phyloP scores from a whole-genome alignment of 768 basidiomycete genomes.

The Russula lepida region DNA sequence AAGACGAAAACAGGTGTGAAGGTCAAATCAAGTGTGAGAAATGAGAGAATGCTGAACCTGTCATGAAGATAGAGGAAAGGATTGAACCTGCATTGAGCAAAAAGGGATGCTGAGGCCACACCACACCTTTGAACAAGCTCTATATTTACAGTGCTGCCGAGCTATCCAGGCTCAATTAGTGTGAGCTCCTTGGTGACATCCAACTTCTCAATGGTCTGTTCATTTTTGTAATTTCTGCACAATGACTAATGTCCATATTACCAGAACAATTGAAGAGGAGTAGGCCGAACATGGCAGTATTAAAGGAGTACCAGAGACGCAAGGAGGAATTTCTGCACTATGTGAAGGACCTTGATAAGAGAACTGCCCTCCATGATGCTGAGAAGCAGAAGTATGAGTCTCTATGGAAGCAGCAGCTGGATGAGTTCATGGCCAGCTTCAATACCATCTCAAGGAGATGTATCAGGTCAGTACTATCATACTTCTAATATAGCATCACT shows the following conservation, averaged over 20 bases:
- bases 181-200: conserved; percentile 70
- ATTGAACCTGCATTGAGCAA: conserved; percentile 22
- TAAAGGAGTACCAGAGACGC: conserved; percentile 84
- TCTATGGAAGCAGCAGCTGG: conserved; percentile 77
- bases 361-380: conserved; percentile 65
- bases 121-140: conserved; percentile 44
- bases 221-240: neutral
- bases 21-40: conserved; percentile 35
- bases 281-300: conserved; percentile 78
- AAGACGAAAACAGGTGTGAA: conserved; percentile 28
- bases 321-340: conserved; percentile 89
- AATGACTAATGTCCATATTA: conserved; percentile 8
- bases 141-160: conserved; percentile 66
- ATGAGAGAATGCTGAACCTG: conserved; percentile 31
- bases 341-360: conserved; percentile 75
- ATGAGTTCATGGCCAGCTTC: conserved; percentile 97
- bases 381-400: conserved; percentile 82
- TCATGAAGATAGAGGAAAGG: conserved; percentile 25
- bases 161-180: conserved; percentile 56
- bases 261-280: conserved; percentile 77
- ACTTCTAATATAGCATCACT: neutral
- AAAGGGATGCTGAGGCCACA: neutral
- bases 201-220: conserved; percentile 76
- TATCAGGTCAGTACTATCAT: conserved; percentile 63
- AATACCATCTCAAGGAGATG: conserved; percentile 97